These are phyloP conservation scores for Zarea fungicola DNA, from an alignment of 2,329 filamentous ascomycete species.

Conservation along the genomic window DNA sequence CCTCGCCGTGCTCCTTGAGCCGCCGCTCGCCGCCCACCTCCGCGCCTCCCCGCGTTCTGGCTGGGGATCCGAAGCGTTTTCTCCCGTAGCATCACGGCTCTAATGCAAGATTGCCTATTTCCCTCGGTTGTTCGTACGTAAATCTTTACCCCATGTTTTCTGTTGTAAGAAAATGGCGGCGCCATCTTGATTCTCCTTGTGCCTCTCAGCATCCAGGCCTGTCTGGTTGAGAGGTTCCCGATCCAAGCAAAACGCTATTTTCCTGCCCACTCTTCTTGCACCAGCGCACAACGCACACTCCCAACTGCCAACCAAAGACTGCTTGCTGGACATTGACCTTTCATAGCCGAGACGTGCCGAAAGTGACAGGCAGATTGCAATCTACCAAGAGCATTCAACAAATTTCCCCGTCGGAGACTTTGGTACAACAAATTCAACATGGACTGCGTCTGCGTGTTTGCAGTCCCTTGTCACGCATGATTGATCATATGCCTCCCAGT, in stretches of 20 bases:
- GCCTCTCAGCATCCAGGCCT: not conserved
- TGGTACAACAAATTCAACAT: too few species aligned
- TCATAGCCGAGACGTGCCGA: slow-evolving; percentile 11
- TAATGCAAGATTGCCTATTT: slow-evolving; percentile 5
- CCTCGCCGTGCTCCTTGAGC: slow-evolving; percentile 9
- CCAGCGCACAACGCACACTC: too few species aligned
- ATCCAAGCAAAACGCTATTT: slow-evolving; percentile 4
- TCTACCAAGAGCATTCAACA: not conserved
- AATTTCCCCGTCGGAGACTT: too few species aligned
- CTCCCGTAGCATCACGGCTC: slow-evolving; percentile 2
- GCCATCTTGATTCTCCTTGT: slow-evolving; percentile 3
- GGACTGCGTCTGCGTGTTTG: too few species aligned
- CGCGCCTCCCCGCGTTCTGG: slow-evolving; percentile 7
- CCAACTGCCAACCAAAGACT: too few species aligned
- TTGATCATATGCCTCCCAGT: too few species aligned
- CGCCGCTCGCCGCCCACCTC: slow-evolving; percentile 11
- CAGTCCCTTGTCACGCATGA: too few species aligned
- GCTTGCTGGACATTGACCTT: slow-evolving; percentile 5
- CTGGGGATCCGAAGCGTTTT: slow-evolving; percentile 10
- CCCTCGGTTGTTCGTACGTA: slow-evolving; percentile 12
- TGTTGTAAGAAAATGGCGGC: too few species aligned
- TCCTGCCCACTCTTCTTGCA: not conserved
- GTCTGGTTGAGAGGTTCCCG: not conserved
- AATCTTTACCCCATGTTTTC: slow-evolving; percentile 11
- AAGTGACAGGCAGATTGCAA: not conserved